Evolutionary conservation across 805 yeast species (phyloP).

Genomic region (Sugiyamaella boreocaroliniensis): DNA sequence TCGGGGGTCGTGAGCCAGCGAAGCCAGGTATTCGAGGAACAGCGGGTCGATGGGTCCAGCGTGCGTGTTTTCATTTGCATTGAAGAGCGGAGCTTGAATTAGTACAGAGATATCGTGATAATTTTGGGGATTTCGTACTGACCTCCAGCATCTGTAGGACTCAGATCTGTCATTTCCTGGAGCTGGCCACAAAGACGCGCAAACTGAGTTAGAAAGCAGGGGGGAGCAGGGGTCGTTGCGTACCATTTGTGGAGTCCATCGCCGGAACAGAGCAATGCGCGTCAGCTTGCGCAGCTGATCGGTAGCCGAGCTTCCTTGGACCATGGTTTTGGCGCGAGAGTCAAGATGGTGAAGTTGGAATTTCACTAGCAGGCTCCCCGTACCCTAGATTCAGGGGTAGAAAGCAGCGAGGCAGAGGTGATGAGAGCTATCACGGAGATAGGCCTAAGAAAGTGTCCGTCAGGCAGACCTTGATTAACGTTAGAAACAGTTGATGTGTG

Average conservation of each 20-base stretch:
- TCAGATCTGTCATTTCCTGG: slow-evolving; percentile 20
- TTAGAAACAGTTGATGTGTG: neutral
- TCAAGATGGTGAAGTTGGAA: neutral
- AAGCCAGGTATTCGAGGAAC: slow-evolving; percentile 25
- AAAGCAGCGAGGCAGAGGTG: too few species aligned
- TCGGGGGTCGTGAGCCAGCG: slow-evolving; percentile 21
- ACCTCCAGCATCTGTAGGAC: slow-evolving; percentile 7
- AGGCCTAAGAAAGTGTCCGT: neutral
- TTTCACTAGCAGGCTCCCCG: too few species aligned
- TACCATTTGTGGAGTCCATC: slow-evolving; percentile 17
- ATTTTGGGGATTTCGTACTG: neutral
- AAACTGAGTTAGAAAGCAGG: slow-evolving; percentile 14
- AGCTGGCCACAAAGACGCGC: slow-evolving; percentile 26
- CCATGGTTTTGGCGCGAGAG: slow-evolving; percentile 4
- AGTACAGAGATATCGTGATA: neutral
- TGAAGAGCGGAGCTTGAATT: neutral
- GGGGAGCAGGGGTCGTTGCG: slow-evolving; percentile 13
- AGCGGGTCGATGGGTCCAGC: slow-evolving; percentile 16
- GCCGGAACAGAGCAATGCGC: slow-evolving; percentile 13
- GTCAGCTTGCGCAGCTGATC: slow-evolving; percentile 19
- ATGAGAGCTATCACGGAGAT: too few species aligned
- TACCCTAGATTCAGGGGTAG: too few species aligned
- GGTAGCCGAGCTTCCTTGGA: slow-evolving; percentile 7
- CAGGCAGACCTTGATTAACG: neutral
- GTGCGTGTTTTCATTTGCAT: neutral